Base-by-base conservation (phyloP, 352 stramenopile species). In the Thalassiosira mediterranea region DNA sequence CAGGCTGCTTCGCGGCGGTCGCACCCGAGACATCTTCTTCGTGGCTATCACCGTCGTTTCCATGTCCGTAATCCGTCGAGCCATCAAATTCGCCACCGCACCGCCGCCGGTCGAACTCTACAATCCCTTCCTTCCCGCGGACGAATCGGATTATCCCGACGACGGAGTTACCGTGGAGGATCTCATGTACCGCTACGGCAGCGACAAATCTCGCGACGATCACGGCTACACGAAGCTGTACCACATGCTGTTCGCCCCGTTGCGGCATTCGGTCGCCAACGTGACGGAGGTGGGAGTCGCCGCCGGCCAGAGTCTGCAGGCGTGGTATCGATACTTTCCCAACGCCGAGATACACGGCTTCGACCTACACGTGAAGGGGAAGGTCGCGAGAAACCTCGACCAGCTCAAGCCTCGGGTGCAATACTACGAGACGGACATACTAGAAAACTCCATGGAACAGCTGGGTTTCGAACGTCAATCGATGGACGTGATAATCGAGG, bases 181-280 rank as follows among this genome's bases (percentile, higher is more conserved):
- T 26, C 65, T 75, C 31, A 68, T 75, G 65, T 75, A 75, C 46
- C 66, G 68, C 23, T 75, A 75, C 49, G 56, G 46, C n/a, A 62
- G 42, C 29, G 66, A 75, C 29, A 75, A 75, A 59, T 75, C 66
- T 15, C 46, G 66, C 29, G 66, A 75, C 42, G 66, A 75, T 15
- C 66, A 75, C 38, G 56, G 54, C 0, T 75, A 75, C 34, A 53
- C 46, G 0, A 75, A 75, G 58, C 56, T 75, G 2, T 75, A 75
- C 25, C 19, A 75, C 28, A 75, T 75, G 66, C 38, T 75, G 37
- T 75, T 75, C 51, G 38, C 26, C 15, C 17, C 56, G 0, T 46
- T 68, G 13, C 31, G 32, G 31, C 13, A 56, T 17, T 67, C 57
- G 25, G 66, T 75, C 1, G 61, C 4, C 15, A 75, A 75, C 40